Evolutionary conservation across 257 asterid species (phyloP).

Genomic region (Rauvolfia tetraphylla): DNA sequence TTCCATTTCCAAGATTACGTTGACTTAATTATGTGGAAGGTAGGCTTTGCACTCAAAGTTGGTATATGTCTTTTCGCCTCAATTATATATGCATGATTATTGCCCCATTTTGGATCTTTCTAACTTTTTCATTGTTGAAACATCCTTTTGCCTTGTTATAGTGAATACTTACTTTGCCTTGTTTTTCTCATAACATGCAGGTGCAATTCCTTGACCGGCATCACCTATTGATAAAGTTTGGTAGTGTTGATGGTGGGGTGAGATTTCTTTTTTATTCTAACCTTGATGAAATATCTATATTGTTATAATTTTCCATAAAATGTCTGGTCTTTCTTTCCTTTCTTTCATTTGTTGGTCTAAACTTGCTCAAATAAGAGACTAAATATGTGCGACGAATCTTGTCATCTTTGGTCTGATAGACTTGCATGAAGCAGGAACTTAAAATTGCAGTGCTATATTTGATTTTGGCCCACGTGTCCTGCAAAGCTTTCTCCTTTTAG

Average conservation of each 20-base stretch:
- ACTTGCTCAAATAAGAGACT: background rate
- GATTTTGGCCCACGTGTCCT: background rate
- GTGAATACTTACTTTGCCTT: background rate
- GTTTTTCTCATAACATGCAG: conserved; percentile 36
- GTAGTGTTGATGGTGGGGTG: conserved; percentile 98
- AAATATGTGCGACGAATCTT: background rate
- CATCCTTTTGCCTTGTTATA: background rate
- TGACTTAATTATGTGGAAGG: conserved; percentile 95
- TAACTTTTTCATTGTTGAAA: background rate
- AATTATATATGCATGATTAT: background rate
- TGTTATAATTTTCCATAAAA: background rate
- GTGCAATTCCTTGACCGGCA: conserved; percentile 94
- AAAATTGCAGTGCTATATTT: background rate
- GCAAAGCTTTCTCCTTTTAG: background rate
- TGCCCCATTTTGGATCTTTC: background rate
- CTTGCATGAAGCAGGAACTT: background rate
- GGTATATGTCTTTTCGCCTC: background rate
- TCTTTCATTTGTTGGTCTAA: conserved; percentile 2
- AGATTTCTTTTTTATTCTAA: conserved; percentile 37
- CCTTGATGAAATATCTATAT: background rate
- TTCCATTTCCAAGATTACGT: conserved; percentile 96
- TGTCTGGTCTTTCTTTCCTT: background rate
- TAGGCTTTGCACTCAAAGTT: conserved; percentile 27
- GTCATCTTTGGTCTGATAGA: background rate
- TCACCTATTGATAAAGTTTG: conserved; percentile 86